Conservation (phyloP, 176 grass and related monocot genomes). For the Phragmites australis region DNA sequence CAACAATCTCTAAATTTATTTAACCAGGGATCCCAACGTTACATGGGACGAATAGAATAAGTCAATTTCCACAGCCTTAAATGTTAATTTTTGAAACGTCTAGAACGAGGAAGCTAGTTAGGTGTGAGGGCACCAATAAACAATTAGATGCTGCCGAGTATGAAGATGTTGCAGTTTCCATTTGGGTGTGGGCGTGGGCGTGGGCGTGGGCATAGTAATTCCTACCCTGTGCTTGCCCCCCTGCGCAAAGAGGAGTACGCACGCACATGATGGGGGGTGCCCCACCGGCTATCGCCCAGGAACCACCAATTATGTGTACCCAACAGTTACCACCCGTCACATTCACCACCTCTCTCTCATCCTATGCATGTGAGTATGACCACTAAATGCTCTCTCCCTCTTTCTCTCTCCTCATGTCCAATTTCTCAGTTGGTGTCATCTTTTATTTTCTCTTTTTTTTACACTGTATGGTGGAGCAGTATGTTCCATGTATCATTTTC, state of each 20-base stretch:
- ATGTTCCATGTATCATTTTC: neutral
- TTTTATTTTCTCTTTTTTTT: neutral
- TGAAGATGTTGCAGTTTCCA: neutral
- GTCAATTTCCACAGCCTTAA: no score
- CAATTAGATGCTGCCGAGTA: neutral
- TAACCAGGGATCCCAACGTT: no score
- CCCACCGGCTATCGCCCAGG: no score
- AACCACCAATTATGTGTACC: no score
- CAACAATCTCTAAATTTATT: no score
- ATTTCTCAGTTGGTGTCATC: neutral
- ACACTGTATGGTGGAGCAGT: neutral
- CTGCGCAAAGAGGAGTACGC: no score
- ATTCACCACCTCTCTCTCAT: neutral
- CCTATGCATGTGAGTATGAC: constrained; percentile 21
- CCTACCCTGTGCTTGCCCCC: no score
- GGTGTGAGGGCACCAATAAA: neutral
- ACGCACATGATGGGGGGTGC: no score
- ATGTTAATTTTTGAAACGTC: neutral
- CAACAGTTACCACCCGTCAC: neutral
- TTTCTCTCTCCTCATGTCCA: neutral
- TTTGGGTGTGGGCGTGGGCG: no score
- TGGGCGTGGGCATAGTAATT: no score
- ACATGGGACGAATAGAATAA: no score
- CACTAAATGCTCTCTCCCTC: neutral
- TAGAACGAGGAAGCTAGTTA: neutral